Evolutionary conservation across 179 eudicot species (phyloP), one percentile per base, ranked within the genome.

Genomic region (Heliamphora pulchella): DNA sequence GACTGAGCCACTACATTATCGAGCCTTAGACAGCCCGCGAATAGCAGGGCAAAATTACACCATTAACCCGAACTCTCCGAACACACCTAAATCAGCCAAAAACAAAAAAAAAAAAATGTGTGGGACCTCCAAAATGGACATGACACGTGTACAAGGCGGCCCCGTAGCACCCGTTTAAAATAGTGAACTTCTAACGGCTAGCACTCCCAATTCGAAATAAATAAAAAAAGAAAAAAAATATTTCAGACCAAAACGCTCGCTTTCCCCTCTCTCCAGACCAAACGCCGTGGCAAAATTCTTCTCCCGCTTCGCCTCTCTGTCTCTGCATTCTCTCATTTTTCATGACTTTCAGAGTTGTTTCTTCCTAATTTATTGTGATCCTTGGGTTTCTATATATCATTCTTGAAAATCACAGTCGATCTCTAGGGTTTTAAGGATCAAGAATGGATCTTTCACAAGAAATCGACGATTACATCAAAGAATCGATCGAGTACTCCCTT

Each of bases 391-490:
- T 31, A 31, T 10, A 51, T 20, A 11, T 13, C 17, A 31, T 31
- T 31, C 39, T 31, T 31, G 39, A 31, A 1, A 9, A 44, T 55
- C 80, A 8, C 20, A 2, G 22, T 41, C 46, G 13, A 67, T 13
- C 58, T 43, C 43, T 70, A 44, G 67, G 68, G 80, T 70, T 78
- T 57, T 59, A 20, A 43, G 64, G 54, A 57, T 59, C 86, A 69
- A 76, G 39, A 78, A 94, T 93, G 97, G 97, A 87, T 69, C 69
- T 89, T 50, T 78, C 91, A 1, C 87, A 83, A 86, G 90, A 92
- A 83, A 78, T 89, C 2, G 93, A 92, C 11, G 90, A 87, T 69
- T 94, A 84, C 85, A 84, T 94, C 69, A 90, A 86, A 31, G 87
- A 91, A 63, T 87, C 99, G 71, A 89, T 96, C 41, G 96, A 92